A percentile compares a stretch with the other conserved stretches of the same genome.
Conservation (phyloP, 2,329 filamentous ascomycete species). For the Cladosporium colombiae region DNA sequence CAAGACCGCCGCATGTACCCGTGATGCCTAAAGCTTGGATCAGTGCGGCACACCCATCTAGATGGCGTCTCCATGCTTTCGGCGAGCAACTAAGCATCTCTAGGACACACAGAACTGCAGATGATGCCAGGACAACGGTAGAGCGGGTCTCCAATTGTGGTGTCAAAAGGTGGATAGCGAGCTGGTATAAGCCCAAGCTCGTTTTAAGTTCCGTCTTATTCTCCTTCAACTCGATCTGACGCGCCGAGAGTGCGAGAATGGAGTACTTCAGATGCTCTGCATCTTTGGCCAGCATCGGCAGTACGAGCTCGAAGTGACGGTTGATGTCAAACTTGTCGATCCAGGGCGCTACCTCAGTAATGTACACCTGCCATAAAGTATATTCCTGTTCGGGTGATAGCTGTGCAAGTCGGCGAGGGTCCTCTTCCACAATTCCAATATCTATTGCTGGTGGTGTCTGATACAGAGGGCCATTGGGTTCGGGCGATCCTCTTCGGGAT, state of each 20-base stretch:
- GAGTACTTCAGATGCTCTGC: conserved; percentile 51
- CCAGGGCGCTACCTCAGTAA: conserved; percentile 57
- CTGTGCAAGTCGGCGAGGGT: conserved; percentile 31
- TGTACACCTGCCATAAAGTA: conserved; percentile 46
- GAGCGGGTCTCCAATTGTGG: conserved; percentile 48
- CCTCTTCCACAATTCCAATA: conserved; percentile 22
- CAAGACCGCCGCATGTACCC: conserved; percentile 53
- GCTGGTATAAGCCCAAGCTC: conserved; percentile 56
- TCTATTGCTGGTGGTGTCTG: conserved; percentile 1
- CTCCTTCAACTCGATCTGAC: conserved; percentile 55
- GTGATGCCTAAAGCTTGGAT: conserved; percentile 54
- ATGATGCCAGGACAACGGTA: conserved; percentile 50
- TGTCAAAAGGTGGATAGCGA: conserved; percentile 50
- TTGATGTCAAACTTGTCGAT: conserved; percentile 60
- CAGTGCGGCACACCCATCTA: conserved; percentile 58
- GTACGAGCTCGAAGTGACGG: conserved; percentile 54
- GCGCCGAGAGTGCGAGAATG: conserved; percentile 56
- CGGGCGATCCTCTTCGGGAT: conserved; percentile 1
- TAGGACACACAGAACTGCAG: conserved; percentile 50
- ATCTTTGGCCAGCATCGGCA: conserved; percentile 52
- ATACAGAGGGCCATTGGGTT: neutral
- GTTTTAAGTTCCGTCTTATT: conserved; percentile 48
- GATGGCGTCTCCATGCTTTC: conserved; percentile 56
- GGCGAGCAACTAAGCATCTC: conserved; percentile 53
- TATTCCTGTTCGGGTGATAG: conserved; percentile 35